Conservation (phyloP, 805 yeast genomes). For the Aciculoconidium aculeatum region DNA sequence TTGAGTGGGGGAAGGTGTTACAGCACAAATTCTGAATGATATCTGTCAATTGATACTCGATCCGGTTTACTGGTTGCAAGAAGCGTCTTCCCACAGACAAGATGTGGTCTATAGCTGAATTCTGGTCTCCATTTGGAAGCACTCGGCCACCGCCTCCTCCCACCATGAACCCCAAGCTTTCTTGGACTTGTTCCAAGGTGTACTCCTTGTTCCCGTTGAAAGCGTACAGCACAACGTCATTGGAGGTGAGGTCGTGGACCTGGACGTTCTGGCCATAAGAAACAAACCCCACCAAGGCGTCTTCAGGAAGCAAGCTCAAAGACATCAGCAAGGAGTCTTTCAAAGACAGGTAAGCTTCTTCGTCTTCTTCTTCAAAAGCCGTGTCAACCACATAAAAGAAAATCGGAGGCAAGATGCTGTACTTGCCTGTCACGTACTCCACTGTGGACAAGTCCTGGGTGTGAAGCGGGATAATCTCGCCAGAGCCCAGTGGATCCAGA, state of each 20-base stretch:
- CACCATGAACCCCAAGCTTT: constrained; percentile 40
- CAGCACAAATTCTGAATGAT: constrained; percentile 44
- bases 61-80: constrained; percentile 42
- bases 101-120: constrained; percentile 11
- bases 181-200: constrained; percentile 40
- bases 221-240: constrained; percentile 19
- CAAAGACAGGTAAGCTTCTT: constrained; percentile 34
- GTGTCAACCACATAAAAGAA: constrained; percentile 55
- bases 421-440: constrained; percentile 43
- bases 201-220: constrained; percentile 57
- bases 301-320: constrained; percentile 45
- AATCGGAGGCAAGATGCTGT: constrained; percentile 39
- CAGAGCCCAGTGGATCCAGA: constrained; percentile 15
- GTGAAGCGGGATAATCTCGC: constrained; percentile 27
- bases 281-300: constrained; percentile 52
- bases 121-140: too few relatives aligned
- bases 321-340: constrained; percentile 44
- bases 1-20: constrained; percentile 44
- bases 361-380: constrained; percentile 47
- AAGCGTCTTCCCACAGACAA: constrained; percentile 30
- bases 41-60: constrained; percentile 45
- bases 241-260: constrained; percentile 45
- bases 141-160: constrained; percentile 12
- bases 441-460: constrained; percentile 40
- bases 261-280: constrained; percentile 57